phyloP scores from a whole-genome alignment of 2,329 filamentous ascomycete species.

The Scedosporium boydii region DNA sequence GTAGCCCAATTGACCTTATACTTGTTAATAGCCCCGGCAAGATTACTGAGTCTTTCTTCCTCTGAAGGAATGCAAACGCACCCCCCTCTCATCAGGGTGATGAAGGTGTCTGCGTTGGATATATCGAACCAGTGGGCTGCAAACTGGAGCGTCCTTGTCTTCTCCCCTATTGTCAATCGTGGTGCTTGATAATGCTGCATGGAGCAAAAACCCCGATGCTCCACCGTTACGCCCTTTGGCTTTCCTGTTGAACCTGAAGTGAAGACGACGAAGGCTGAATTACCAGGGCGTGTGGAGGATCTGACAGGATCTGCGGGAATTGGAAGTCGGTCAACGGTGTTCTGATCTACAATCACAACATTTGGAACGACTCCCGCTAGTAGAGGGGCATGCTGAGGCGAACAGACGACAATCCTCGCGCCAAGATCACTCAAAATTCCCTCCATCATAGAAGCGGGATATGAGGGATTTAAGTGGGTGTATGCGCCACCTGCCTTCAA shows the following conservation, averaged over 20 bases:
- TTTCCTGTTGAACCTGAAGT: constrained; percentile 42
- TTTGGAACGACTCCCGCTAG: constrained; percentile 10
- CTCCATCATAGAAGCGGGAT: constrained; percentile 10
- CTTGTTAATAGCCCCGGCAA: constrained; percentile 10
- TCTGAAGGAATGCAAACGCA: constrained; percentile 15
- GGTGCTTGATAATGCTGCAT: not conserved
- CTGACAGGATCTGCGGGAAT: too few species aligned
- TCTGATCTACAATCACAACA: not conserved
- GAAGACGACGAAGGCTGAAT: constrained; percentile 31
- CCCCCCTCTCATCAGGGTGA: constrained; percentile 14
- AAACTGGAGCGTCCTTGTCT: constrained; percentile 9
- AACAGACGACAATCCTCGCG: constrained; percentile 2
- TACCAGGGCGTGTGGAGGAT: not conserved
- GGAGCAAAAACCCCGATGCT: not conserved
- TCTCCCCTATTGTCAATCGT: not conserved
- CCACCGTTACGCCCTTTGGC: constrained; percentile 38
- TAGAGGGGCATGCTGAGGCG: constrained; percentile 12
- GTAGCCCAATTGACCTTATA: constrained; percentile 11
- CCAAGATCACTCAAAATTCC: constrained; percentile 11
- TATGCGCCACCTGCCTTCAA: constrained; percentile 17
- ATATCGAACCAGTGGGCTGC: constrained; percentile 13
- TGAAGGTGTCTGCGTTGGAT: constrained; percentile 4
- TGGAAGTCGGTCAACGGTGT: not conserved
- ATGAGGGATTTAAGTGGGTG: constrained; percentile 13
- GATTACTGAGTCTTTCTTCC: constrained; percentile 10